These are phyloP conservation scores for Pisolithus orientalis DNA, from an alignment of 768 basidiomycete genomes.

Conservation along the genomic window DNA sequence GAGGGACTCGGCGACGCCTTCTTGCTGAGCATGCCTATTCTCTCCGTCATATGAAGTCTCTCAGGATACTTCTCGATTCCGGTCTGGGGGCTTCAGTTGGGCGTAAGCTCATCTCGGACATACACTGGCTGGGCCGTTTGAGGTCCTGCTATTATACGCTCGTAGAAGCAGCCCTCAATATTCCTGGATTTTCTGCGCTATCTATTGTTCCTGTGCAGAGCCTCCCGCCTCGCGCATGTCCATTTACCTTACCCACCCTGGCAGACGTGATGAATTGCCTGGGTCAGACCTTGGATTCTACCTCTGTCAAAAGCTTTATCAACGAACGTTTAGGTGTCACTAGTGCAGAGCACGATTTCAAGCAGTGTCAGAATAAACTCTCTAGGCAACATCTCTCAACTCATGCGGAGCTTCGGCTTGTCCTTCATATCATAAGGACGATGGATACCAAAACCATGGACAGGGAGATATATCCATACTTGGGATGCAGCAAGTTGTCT, in stretches of 20 bases:
- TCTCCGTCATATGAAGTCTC: background rate
- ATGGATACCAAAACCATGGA: background rate
- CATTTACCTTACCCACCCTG: background rate
- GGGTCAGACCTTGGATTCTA: background rate
- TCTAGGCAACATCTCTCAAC: background rate
- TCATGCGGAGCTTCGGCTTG: slow-evolving; percentile 1
- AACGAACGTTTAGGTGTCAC: background rate
- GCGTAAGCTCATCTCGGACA: background rate
- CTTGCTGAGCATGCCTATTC: background rate
- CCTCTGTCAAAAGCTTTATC: background rate
- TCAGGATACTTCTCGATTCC: background rate
- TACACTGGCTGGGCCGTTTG: background rate
- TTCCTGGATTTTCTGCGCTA: background rate
- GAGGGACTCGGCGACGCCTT: background rate
- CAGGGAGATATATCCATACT: background rate
- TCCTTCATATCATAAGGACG: background rate
- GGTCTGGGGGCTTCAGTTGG: background rate
- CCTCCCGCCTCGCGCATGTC: background rate
- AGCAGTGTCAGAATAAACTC: background rate
- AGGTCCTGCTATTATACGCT: background rate
- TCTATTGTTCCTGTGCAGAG: background rate
- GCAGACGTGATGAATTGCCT: background rate
- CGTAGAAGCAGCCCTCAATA: background rate
- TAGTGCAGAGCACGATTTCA: background rate
- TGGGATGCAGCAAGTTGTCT: slow-evolving; percentile 1